Base-by-base conservation (phyloP, 495 filamentous ascomycete species). In the Aspergillus campestris region DNA sequence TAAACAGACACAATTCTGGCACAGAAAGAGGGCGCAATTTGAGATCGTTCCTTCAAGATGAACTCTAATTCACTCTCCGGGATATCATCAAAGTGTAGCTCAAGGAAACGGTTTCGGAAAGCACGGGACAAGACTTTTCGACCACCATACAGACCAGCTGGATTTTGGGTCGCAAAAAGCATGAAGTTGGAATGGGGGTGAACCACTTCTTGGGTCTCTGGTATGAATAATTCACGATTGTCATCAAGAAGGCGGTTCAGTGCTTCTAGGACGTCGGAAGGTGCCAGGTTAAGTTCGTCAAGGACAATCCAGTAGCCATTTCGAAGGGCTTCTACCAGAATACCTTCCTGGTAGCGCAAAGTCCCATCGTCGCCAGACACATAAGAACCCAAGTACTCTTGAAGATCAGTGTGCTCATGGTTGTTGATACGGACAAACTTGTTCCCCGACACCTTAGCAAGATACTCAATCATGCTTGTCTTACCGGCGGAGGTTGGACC, bases 341-440 rank as follows among this genome's bases (percentile, higher is more conserved):
- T 69, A 38, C 94, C 94, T 60, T 99, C 94, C 64, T 95, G 88
- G 51, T 94, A 99, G 11, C 71, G 75, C 40, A 99, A 72, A 43
- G 84, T 83, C 8, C 94, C 94, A 56, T 89, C 85, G 5, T 81
- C 67, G 38, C 81, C 82, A 10, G 94, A 96, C 7, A 95, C 67
- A 56, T 99, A 99, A 0, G 89, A 89, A 11, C 94, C 94, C 1
- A 99, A 73, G 56, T 99, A 99, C 59, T 99, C 94, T 61, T 99
- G 94, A 28, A 99, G 72, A 64, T 99, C 94, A 0, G 94, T 97
- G 59, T 97, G 91, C 53, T 99, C 94, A 60, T 99, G 94, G 55
- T 99, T 99, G 69, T 99, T 99, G 70, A 99, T 96, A 45, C 94
- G 81, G 32, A 99, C 87, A 52, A 96, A 97, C 56, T 87, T 90